A percentile compares a stretch with the other conserved stretches of the same genome.
Evolutionary conservation across 352 stramenopile species (phyloP).

Genomic region (Blastocystis sp.): DNA sequence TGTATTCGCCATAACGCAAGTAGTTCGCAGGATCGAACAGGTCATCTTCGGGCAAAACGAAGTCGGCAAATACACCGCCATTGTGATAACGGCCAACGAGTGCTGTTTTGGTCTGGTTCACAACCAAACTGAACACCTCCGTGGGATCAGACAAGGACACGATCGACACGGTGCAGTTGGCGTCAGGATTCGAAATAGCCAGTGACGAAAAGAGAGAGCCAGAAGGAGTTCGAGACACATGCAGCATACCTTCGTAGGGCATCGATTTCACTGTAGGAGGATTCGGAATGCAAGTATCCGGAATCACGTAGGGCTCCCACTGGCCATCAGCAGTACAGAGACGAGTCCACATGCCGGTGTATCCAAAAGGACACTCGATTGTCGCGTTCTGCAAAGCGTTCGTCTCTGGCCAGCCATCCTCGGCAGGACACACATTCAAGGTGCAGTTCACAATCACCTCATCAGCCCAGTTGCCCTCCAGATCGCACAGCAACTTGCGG

Average conservation of each 20-base stretch:
- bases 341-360: constrained; percentile 27
- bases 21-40: constrained; percentile 3
- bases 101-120: constrained; percentile 27
- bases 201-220: constrained; percentile 22
- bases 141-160: background rate
- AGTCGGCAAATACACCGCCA: constrained; percentile 40
- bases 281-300: background rate
- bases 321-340: background rate
- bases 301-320: constrained; percentile 21
- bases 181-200: background rate
- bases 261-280: constrained; percentile 15
- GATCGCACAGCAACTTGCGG: background rate
- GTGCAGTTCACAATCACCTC: background rate
- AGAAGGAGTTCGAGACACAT: constrained; percentile 27
- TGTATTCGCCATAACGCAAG: constrained; percentile 53
- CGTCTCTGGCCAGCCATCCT: constrained; percentile 1
- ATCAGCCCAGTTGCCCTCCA: background rate
- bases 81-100: background rate
- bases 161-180: background rate
- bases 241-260: constrained; percentile 4
- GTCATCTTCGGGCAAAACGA: background rate
- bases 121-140: background rate
- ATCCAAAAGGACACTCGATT: background rate
- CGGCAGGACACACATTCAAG: constrained; percentile 15
- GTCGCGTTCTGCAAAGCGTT: background rate